phyloP scores from a whole-genome alignment of 2,329 filamentous ascomycete species.

The Aureobasidium musti region DNA sequence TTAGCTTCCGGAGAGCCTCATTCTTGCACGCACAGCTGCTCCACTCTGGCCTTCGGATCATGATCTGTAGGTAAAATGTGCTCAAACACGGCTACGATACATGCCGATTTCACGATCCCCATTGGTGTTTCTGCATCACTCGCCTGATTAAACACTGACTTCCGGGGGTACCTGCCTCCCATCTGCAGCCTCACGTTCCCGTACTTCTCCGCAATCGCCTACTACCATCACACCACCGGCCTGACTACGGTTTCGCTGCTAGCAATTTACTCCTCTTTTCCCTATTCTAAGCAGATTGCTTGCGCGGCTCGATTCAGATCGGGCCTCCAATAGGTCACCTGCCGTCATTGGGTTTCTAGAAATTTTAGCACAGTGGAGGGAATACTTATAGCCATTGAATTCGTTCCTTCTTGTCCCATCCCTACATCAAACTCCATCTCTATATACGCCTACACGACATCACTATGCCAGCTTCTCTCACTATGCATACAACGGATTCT shows the following conservation, averaged over 20 bases:
- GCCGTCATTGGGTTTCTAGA: slow-evolving; percentile 26
- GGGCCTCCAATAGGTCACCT: background rate
- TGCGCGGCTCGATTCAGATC: slow-evolving; percentile 20
- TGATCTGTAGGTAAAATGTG: slow-evolving; percentile 7
- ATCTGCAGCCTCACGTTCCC: slow-evolving; percentile 18
- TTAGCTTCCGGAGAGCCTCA: slow-evolving; percentile 27
- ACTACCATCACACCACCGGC: slow-evolving; percentile 26
- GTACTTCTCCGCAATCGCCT: slow-evolving; percentile 21
- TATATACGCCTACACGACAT: background rate
- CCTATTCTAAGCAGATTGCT: background rate
- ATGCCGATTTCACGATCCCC: slow-evolving; percentile 11
- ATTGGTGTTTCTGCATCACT: background rate
- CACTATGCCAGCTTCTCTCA: slow-evolving; percentile 5
- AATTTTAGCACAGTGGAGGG: background rate
- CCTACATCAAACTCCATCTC: background rate
- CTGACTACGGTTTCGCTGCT: slow-evolving; percentile 12
- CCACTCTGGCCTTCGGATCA: slow-evolving; percentile 14
- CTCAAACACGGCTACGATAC: background rate
- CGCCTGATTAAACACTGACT: slow-evolving; percentile 16
- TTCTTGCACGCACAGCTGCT: slow-evolving; percentile 1
- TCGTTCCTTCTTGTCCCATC: background rate
- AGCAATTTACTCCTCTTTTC: slow-evolving; percentile 17
- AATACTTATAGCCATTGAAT: slow-evolving; percentile 7
- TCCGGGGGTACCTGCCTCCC: slow-evolving; percentile 2
- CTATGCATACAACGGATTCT: background rate